Evolutionary conservation across 2,329 filamentous ascomycete species (phyloP).

Genomic region (Drechslerella coelobrocha): DNA sequence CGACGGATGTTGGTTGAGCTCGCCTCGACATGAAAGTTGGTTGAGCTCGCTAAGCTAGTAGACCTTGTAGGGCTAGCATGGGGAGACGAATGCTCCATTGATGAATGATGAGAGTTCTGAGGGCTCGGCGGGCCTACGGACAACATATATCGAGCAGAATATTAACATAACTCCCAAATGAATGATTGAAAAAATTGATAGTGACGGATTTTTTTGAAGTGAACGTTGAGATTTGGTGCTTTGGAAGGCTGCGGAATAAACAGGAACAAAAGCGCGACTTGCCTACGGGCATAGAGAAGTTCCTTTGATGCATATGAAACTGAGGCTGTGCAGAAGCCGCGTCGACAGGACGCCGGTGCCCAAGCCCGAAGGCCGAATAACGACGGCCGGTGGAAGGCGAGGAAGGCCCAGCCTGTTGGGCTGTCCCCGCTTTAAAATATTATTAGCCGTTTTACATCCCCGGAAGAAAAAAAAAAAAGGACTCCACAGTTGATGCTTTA

Average conservation of each 20-base stretch:
- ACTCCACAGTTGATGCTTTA: constrained; percentile 4
- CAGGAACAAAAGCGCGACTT: background rate
- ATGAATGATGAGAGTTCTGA: constrained; percentile 10
- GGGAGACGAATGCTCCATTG: constrained; percentile 27
- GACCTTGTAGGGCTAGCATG: constrained; percentile 19
- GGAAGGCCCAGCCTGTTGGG: constrained; percentile 2
- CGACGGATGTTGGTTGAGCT: constrained; percentile 2
- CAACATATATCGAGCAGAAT: background rate
- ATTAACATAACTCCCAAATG: too few species aligned
- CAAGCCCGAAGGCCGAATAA: constrained; percentile 39
- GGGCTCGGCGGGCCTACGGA: constrained; percentile 17
- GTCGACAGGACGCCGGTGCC: constrained; percentile 43
- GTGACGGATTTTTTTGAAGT: too few species aligned
- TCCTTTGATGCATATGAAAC: constrained; percentile 27
- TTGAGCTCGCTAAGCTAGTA: constrained; percentile 18
- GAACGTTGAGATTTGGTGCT: background rate
- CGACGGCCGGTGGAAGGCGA: constrained; percentile 31
- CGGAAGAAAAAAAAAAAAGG: too few species aligned
- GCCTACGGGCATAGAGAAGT: constrained; percentile 41
- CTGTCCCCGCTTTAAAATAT: background rate
- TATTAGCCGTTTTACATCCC: background rate
- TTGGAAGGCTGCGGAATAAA: background rate
- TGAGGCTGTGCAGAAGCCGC: constrained; percentile 47
- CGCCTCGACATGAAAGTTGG: background rate
- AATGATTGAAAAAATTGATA: too few species aligned